phyloP scores from a whole-genome alignment of 192 early-diverging fungal species.

The Backusella parvicylindrica region DNA sequence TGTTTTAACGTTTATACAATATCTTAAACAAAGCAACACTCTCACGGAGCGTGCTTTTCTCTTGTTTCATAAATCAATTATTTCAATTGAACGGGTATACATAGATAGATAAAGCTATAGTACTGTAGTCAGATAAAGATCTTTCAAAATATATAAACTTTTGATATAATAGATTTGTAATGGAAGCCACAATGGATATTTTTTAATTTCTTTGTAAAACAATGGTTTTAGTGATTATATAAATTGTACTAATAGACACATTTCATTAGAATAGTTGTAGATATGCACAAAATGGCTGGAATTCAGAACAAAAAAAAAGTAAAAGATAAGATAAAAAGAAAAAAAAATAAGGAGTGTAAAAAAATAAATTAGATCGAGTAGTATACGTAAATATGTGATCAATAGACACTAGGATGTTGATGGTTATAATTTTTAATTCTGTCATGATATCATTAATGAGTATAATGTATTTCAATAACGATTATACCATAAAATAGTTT shows the following conservation, averaged over 20 bases:
- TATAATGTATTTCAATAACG: neutral
- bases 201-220: too few species aligned
- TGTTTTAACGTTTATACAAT: too few species aligned
- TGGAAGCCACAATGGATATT: too few species aligned
- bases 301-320: too few species aligned
- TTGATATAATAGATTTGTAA: too few species aligned
- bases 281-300: too few species aligned
- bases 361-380: neutral
- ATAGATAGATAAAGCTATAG: too few species aligned
- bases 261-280: neutral
- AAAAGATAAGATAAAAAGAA: too few species aligned
- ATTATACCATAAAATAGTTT: too few species aligned
- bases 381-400: neutral
- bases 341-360: neutral
- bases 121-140: too few species aligned
- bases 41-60: neutral
- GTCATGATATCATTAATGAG: neutral
- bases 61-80: neutral
- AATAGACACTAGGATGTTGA: neutral
- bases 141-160: too few species aligned
- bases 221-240: neutral
- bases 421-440: neutral
- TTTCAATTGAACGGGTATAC: neutral
- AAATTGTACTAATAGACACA: neutral
- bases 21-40: neutral